These are phyloP conservation scores for Aspergillus cristatus DNA, from an alignment of 495 filamentous ascomycete species.

Conservation along the genomic window DNA sequence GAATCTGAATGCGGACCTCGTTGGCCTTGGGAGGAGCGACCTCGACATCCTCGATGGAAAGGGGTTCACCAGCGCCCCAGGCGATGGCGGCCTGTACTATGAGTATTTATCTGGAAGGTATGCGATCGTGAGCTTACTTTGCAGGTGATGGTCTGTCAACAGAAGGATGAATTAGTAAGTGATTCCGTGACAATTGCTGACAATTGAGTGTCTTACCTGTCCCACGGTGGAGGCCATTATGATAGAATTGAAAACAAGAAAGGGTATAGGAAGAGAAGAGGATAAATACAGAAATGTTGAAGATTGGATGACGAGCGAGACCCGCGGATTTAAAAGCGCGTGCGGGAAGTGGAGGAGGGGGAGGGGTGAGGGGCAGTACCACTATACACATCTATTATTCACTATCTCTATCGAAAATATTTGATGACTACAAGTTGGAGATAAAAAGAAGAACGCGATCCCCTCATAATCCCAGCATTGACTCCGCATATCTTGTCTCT, in stretches of 20 bases:
- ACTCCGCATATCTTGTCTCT: too few relatives aligned
- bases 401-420: too few relatives aligned
- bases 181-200: background rate
- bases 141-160: conserved; percentile 60
- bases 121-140: conserved; percentile 40
- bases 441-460: too few relatives aligned
- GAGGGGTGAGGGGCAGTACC: too few relatives aligned
- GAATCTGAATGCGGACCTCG: conserved; percentile 93
- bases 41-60: conserved; percentile 85
- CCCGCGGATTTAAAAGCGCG: too few relatives aligned
- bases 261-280: background rate
- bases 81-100: conserved; percentile 78
- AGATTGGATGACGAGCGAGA: too few relatives aligned
- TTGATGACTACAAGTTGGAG: too few relatives aligned
- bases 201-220: background rate
- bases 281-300: too few relatives aligned
- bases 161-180: conserved; percentile 5
- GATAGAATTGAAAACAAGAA: background rate
- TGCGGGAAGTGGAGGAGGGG: too few relatives aligned
- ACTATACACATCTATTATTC: too few relatives aligned
- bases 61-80: conserved; percentile 87
- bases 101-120: conserved; percentile 8
- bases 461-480: too few relatives aligned
- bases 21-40: conserved; percentile 81
- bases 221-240: background rate